A percentile compares a stretch with the other conserved stretches of the same genome.
Conservation (phyloP, 192 early-diverging fungal species). For the Pilaira anomala region DNA sequence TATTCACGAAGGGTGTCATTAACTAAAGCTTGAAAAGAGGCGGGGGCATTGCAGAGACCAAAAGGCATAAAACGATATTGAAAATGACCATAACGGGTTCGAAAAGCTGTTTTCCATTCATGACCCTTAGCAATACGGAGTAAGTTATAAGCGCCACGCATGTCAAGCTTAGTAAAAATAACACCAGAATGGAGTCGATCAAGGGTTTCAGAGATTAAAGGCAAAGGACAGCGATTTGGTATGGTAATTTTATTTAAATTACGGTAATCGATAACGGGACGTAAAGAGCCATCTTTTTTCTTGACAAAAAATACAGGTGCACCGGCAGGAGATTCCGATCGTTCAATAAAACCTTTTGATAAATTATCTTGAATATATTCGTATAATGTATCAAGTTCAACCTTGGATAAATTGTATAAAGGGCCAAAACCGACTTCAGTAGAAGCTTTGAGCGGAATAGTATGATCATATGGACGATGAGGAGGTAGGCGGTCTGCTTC, state of each 20-base stretch:
- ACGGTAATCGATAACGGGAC: slow-evolving; percentile 39
- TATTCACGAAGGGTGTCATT: not conserved
- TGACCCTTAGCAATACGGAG: not conserved
- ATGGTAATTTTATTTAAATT: slow-evolving; percentile 42
- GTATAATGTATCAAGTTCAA: not conserved
- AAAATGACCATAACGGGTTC: not conserved
- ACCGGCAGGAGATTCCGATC: slow-evolving; percentile 26
- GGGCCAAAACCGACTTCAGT: not conserved
- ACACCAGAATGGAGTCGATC: slow-evolving; percentile 10
- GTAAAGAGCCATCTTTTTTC: slow-evolving; percentile 43
- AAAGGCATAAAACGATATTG: not conserved
- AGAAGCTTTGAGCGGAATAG: too few species aligned
- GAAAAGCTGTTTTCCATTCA: not conserved
- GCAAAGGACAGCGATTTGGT: slow-evolving; percentile 40
- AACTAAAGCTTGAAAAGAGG: not conserved
- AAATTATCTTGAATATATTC: slow-evolving; percentile 11
- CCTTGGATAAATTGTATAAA: slow-evolving; percentile 1
- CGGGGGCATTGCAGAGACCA: not conserved
- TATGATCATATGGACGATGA: too few species aligned
- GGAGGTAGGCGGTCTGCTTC: too few species aligned
- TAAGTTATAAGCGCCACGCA: not conserved
- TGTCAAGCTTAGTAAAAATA: slow-evolving; percentile 32
- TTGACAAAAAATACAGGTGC: slow-evolving; percentile 44
- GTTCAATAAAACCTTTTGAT: slow-evolving; percentile 7
- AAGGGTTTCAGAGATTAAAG: slow-evolving; percentile 38